These are phyloP conservation scores for Oenanthe sinensis DNA, from an alignment of 129 eudicot species.

Conservation along the genomic window DNA sequence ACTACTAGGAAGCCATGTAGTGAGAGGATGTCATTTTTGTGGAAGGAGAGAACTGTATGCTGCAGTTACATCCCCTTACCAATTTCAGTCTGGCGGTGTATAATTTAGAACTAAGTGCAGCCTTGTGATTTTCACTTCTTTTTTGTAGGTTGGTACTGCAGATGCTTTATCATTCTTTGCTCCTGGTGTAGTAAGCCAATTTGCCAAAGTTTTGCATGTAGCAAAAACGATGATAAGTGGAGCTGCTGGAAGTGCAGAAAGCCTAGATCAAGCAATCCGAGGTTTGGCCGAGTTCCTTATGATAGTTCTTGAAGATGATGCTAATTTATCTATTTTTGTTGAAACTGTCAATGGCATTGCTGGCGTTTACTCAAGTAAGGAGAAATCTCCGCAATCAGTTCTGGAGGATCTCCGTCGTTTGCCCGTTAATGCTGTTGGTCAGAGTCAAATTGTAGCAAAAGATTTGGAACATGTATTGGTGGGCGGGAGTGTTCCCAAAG, in stretches of 20 bases:
- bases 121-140: not conserved
- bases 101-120: not conserved
- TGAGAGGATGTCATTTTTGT: not conserved
- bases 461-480: conserved; percentile 22
- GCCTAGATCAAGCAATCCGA: conserved; percentile 84
- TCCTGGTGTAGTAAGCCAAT: conserved; percentile 85
- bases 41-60: not conserved
- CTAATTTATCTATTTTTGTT: conserved; percentile 32
- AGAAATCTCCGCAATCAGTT: conserved; percentile 45
- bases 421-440: conserved; percentile 32
- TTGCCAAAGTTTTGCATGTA: conserved; percentile 70
- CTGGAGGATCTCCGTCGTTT: conserved; percentile 73
- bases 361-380: conserved; percentile 16
- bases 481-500: conserved; percentile 11
- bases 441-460: conserved; percentile 18
- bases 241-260: conserved; percentile 83
- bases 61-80: not conserved
- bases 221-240: conserved; percentile 88
- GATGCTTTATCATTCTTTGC: conserved; percentile 87
- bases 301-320: conserved; percentile 69
- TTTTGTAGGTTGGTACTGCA: conserved; percentile 76
- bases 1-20: not conserved
- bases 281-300: conserved; percentile 73
- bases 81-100: not conserved
- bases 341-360: conserved; percentile 12